Conservation (phyloP, 2,329 filamentous ascomycete species). For the Chrysoporthe puriensis region DNA sequence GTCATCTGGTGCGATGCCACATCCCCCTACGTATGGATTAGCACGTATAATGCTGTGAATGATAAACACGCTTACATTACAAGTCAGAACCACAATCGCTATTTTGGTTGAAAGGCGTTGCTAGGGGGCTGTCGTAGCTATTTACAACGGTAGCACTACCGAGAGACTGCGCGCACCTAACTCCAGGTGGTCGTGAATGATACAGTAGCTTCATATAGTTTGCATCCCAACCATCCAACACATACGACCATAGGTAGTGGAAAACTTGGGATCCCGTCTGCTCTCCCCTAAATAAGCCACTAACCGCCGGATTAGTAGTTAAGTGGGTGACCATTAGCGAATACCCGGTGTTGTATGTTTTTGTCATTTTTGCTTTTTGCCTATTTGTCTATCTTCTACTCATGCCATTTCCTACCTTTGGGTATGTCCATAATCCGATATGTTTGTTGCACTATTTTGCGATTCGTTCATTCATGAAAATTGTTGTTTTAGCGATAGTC, state of each 20-base stretch:
- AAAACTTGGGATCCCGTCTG: slow-evolving; percentile 2
- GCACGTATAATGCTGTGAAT: too few species aligned
- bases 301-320: slow-evolving; percentile 5
- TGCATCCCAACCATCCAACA: background rate
- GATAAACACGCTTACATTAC: too few species aligned
- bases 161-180: background rate
- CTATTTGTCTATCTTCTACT: background rate
- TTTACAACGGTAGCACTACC: background rate
- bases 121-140: too few species aligned
- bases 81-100: too few species aligned
- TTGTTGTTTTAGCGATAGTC: too few species aligned
- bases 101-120: too few species aligned
- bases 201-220: background rate
- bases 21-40: too few species aligned
- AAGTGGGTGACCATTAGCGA: slow-evolving; percentile 32
- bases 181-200: background rate
- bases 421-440: too few species aligned
- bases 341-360: slow-evolving; percentile 8
- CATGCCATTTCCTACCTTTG: too few species aligned
- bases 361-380: background rate
- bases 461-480: too few species aligned
- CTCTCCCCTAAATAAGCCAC: slow-evolving; percentile 10
- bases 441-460: too few species aligned
- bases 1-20: background rate
- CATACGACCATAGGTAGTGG: slow-evolving; percentile 4